These are phyloP conservation scores for Cardamine resedifolia DNA, from an alignment of 345 rosid genomes.

Conservation along the genomic window DNA sequence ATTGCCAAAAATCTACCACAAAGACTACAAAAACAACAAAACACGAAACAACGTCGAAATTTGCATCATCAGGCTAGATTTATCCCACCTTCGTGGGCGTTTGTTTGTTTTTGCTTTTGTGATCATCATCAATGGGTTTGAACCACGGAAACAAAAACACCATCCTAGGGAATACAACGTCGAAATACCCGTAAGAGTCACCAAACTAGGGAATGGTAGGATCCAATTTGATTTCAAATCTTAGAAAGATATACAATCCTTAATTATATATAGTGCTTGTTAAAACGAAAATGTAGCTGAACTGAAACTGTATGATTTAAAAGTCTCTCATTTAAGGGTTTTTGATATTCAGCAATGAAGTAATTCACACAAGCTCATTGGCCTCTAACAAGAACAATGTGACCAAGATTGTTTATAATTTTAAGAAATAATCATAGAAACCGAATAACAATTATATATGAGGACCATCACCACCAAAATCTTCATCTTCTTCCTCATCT, in stretches of 20 bases:
- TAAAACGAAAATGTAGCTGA: background rate
- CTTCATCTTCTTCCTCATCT: slow-evolving; percentile 71
- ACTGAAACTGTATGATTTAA: background rate
- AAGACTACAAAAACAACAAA: too few species aligned
- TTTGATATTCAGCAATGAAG: background rate
- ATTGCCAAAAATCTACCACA: too few species aligned
- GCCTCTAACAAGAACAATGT: slow-evolving; percentile 10
- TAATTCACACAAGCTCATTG: background rate
- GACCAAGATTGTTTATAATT: slow-evolving; percentile 13
- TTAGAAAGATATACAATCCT: background rate
- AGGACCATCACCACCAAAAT: slow-evolving; percentile 32
- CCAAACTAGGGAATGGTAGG: background rate
- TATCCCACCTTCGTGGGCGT: too few species aligned
- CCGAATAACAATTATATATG: background rate
- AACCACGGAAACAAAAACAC: background rate
- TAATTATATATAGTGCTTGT: background rate
- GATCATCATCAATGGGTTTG: too few species aligned
- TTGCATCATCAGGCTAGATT: too few species aligned
- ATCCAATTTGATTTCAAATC: background rate
- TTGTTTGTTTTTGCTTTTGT: too few species aligned
- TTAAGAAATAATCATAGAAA: background rate
- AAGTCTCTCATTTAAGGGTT: background rate
- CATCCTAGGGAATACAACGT: background rate
- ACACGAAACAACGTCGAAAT: too few species aligned
- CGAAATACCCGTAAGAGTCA: background rate